phyloP scores from a whole-genome alignment of 1,284 basidiomycete species.

The Trichosporon coremiiforme region DNA sequence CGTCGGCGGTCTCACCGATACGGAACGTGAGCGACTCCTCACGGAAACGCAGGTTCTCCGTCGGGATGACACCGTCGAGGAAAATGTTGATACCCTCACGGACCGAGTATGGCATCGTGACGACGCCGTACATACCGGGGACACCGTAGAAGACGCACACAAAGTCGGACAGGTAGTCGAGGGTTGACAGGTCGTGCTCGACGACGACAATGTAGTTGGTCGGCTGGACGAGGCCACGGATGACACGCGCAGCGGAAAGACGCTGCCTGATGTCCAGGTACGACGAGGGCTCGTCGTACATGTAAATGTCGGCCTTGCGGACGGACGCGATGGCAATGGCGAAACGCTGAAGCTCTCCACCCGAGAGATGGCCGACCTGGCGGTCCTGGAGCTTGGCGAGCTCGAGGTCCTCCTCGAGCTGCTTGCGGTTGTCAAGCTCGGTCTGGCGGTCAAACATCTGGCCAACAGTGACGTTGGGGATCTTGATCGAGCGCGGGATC shows the following conservation, averaged over 20 bases:
- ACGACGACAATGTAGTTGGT: conserved; percentile 91
- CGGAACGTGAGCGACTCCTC: conserved; percentile 93
- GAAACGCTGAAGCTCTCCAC: conserved; percentile 94
- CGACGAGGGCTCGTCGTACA: conserved; percentile 83
- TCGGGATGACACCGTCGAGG: conserved; percentile 94
- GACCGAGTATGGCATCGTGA: conserved; percentile 95
- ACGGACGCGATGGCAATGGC: conserved; percentile 65
- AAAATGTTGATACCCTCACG: conserved; percentile 99
- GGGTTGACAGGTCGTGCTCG: conserved; percentile 94
- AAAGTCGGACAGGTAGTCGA: conserved; percentile 96
- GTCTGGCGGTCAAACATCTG: conserved; percentile 75
- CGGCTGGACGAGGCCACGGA: conserved; percentile 77
- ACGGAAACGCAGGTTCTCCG: conserved; percentile 96
- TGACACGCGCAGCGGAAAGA: conserved; percentile 91
- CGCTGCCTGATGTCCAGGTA: conserved; percentile 95
- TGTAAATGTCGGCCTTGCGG: conserved; percentile 79
- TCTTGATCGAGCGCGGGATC: conserved; percentile 90
- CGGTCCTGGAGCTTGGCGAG: conserved; percentile 79
- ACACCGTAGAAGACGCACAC: conserved; percentile 96
- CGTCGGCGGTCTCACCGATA: conserved; percentile 92
- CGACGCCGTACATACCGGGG: conserved; percentile 94
- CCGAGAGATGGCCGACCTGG: conserved; percentile 80
- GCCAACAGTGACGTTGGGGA: conserved; percentile 73
- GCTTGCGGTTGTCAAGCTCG: conserved; percentile 69
- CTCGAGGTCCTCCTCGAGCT: conserved; percentile 79